phyloP scores from a whole-genome alignment of 108 stramenopile species.

The Skeletonema grethae region DNA sequence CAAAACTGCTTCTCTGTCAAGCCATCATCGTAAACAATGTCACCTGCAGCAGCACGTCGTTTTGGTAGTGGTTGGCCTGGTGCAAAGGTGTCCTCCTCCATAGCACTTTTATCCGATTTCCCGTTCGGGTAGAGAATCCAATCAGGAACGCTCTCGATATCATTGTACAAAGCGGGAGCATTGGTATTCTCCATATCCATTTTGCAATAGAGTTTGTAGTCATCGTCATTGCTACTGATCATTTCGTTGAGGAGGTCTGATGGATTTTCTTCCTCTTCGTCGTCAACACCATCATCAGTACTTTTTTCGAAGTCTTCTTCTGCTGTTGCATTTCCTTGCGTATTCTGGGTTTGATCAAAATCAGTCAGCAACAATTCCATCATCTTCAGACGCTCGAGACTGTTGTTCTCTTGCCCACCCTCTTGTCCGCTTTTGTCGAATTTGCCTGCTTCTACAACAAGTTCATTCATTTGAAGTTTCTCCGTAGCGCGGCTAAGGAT shows the following conservation, averaged over 20 bases:
- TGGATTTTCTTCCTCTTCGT: slow-evolving; percentile 63
- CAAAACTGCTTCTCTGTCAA: slow-evolving; percentile 93
- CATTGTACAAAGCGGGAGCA: slow-evolving; percentile 55
- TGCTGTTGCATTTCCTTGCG: slow-evolving; percentile 43
- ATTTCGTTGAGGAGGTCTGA: slow-evolving; percentile 77
- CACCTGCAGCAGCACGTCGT: slow-evolving; percentile 69
- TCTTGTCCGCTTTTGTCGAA: slow-evolving; percentile 84
- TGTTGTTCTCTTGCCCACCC: slow-evolving; percentile 74
- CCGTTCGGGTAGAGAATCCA: slow-evolving; percentile 72
- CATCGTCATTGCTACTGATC: slow-evolving; percentile 89
- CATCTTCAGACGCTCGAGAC: slow-evolving; percentile 79
- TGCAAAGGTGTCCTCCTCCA: slow-evolving; percentile 20
- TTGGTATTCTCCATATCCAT: slow-evolving; percentile 63
- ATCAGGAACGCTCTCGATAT: slow-evolving; percentile 73
- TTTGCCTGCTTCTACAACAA: slow-evolving; percentile 95
- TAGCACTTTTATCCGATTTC: slow-evolving; percentile 40
- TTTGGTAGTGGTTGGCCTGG: slow-evolving; percentile 47
- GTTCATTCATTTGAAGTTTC: slow-evolving; percentile 91
- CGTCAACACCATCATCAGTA: slow-evolving; percentile 56
- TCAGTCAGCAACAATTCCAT: slow-evolving; percentile 87
- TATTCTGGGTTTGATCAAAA: slow-evolving; percentile 66
- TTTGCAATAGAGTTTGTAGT: slow-evolving; percentile 83
- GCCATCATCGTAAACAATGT: slow-evolving; percentile 86
- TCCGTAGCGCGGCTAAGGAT: slow-evolving; percentile 90
- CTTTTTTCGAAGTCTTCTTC: slow-evolving; percentile 65